Evolutionary conservation across 371 early-diverging fungal species (phyloP), one percentile per base, ranked within the genome.

Genomic region (Amoeboaphelidium protococcarum): DNA sequence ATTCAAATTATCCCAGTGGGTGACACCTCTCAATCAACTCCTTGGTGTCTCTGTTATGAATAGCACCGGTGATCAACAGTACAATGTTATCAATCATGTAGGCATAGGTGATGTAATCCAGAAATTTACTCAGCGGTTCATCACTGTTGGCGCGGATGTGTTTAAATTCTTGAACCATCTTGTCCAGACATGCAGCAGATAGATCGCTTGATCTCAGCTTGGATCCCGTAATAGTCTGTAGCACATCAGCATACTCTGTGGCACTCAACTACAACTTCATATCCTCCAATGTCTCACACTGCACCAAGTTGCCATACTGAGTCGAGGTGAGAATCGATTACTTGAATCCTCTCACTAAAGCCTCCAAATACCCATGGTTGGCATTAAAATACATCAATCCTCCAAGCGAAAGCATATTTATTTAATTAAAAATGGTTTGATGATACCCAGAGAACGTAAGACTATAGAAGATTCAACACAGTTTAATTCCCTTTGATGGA

Each of bases 71-170:
- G 53, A 96, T 90, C 37, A 96, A 62, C 51, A 96, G 67, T 48
- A 96, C 86, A 45, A 92, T 87, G 61, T 96, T 96, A 64, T 96
- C 97, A 52, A 96, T 96, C 97, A 94, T 94, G 59, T 94, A 96
- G 40, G 76, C 78, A 56, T 91, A 90, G n/a, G 91, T 92, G 58
- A 95, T 74, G 59, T 85, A 96, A 56, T 92, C 92, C 52, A 94
- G 65, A 57, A 96, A 94, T 54, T 75, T 77, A 27, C 83, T 58
- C 31, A 90, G 66, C 40, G 80, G 80, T 47, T 73, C 69, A 27
- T 72, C 76, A 10, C 94, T 82, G 48, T 86, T 80, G 46, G 71
- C 67, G 48, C 82, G 71, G 56, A 96, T 62, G 59, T 90, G 94
- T 41, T 83, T 65, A 62, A 94, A 96, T 53, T 96, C 88, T 26